Evolutionary conservation across 257 asterid genomes (phyloP).

Genomic region (Forsythia suspensa): DNA sequence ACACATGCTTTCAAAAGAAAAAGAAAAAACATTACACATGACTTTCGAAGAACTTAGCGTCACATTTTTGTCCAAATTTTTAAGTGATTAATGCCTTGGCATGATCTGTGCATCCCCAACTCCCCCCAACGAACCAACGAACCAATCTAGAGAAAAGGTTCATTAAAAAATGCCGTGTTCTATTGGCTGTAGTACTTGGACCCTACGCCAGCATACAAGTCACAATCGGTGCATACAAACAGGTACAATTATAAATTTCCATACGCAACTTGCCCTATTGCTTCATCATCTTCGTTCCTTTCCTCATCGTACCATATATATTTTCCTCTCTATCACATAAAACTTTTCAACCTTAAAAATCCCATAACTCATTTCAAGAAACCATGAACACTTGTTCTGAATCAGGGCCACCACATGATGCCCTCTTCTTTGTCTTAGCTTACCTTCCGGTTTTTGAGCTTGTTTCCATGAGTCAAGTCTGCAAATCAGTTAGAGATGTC

Average conservation of each 20-base stretch:
- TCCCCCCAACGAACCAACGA: no score
- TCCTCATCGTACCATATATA: no score
- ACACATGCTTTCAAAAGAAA: no score
- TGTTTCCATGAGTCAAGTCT: conserved; percentile 48
- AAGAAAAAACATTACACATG: no score
- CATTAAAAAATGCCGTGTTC: no score
- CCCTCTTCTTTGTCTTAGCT: conserved; percentile 59
- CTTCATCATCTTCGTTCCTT: not conserved
- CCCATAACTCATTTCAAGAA: not conserved
- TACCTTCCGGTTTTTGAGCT: conserved; percentile 72
- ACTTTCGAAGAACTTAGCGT: no score
- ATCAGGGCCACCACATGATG: conserved; percentile 50
- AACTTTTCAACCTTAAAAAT: no score
- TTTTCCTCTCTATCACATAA: no score
- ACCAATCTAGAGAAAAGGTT: no score
- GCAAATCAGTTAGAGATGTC: conserved; percentile 67
- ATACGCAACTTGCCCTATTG: not conserved
- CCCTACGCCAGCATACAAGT: not conserved
- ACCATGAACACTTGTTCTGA: not conserved
- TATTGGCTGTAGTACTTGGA: not conserved
- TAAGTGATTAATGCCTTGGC: no score
- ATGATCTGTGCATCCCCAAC: no score
- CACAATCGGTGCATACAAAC: not conserved
- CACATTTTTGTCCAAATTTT: no score
- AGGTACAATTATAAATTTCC: not conserved